These are phyloP conservation scores for Chrysosphaeria jannelii DNA, from an alignment of 2,329 filamentous ascomycete species.

Conservation along the genomic window DNA sequence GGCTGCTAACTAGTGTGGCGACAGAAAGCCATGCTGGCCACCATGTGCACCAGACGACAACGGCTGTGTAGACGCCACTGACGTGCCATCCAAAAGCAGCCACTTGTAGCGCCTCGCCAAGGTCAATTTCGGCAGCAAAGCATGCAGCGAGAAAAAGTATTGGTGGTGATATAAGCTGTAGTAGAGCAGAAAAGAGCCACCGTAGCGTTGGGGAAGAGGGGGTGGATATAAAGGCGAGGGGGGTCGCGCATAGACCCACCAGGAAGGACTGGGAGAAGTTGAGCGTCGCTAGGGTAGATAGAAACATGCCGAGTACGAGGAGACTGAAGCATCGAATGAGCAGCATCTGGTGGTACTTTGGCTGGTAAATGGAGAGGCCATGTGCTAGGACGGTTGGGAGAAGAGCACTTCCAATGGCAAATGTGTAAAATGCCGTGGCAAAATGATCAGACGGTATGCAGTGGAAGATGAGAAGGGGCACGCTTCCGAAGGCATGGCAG, in stretches of 20 bases:
- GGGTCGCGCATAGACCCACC: conserved; percentile 47
- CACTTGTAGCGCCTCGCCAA: conserved; percentile 31
- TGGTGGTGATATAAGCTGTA: conserved; percentile 31
- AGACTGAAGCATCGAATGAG: conserved; percentile 76
- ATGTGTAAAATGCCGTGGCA: conserved; percentile 23
- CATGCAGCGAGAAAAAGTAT: conserved; percentile 20
- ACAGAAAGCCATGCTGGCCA: conserved; percentile 92
- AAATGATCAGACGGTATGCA: conserved; percentile 30
- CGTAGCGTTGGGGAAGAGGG: conserved; percentile 9
- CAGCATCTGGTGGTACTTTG: conserved; percentile 37
- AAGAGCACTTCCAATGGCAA: conserved; percentile 20
- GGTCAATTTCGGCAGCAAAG: conserved; percentile 10
- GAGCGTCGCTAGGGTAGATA: conserved; percentile 74
- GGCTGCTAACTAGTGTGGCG: no score
- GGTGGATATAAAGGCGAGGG: conserved; percentile 42
- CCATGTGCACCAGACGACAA: conserved; percentile 86
- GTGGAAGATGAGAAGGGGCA: conserved; percentile 75
- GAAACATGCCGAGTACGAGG: conserved; percentile 70
- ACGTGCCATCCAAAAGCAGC: conserved; percentile 73
- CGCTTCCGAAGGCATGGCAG: conserved; percentile 44
- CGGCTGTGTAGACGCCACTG: conserved; percentile 65
- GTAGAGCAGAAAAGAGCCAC: conserved; percentile 15
- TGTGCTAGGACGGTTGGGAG: conserved; percentile 26
- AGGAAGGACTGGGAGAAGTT: conserved; percentile 84
- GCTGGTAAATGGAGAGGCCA: conserved; percentile 19